Conservation (phyloP, 805 yeast species). For the Wickerhamomyces pijperi region DNA sequence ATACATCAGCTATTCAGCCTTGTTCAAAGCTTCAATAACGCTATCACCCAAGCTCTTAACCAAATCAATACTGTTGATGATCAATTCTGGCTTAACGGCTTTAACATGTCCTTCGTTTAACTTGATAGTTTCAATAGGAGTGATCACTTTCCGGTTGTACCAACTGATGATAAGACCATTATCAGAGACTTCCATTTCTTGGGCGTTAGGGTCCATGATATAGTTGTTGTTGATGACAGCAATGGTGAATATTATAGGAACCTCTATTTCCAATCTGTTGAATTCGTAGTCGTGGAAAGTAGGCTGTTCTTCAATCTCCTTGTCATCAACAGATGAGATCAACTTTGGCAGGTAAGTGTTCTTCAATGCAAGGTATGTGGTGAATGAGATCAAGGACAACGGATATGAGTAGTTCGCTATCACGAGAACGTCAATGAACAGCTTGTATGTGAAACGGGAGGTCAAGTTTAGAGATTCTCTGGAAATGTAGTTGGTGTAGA, state of each 20-base stretch:
- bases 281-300: constrained; percentile 77
- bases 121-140: constrained; percentile 66
- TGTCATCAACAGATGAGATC: constrained; percentile 54
- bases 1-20: constrained; percentile 5
- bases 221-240: constrained; percentile 62
- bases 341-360: constrained; percentile 68
- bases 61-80: constrained; percentile 45
- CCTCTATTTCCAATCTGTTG: constrained; percentile 50
- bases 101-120: constrained; percentile 40
- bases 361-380: constrained; percentile 70
- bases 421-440: constrained; percentile 72
- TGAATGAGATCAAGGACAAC: constrained; percentile 66
- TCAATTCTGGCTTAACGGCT: constrained; percentile 38
- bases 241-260: constrained; percentile 68
- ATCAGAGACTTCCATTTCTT: constrained; percentile 82
- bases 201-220: constrained; percentile 77
- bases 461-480: constrained; percentile 47
- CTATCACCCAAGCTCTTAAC: constrained; percentile 50
- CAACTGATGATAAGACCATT: constrained; percentile 71
- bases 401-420: constrained; percentile 75
- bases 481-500: constrained; percentile 44
- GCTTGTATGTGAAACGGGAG: constrained; percentile 61
- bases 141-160: constrained; percentile 51
- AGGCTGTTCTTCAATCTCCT: constrained; percentile 71
- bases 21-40: constrained; percentile 30